Conservation (phyloP, 2,329 filamentous ascomycete species). For the Alternaria hordeiaustralica region DNA sequence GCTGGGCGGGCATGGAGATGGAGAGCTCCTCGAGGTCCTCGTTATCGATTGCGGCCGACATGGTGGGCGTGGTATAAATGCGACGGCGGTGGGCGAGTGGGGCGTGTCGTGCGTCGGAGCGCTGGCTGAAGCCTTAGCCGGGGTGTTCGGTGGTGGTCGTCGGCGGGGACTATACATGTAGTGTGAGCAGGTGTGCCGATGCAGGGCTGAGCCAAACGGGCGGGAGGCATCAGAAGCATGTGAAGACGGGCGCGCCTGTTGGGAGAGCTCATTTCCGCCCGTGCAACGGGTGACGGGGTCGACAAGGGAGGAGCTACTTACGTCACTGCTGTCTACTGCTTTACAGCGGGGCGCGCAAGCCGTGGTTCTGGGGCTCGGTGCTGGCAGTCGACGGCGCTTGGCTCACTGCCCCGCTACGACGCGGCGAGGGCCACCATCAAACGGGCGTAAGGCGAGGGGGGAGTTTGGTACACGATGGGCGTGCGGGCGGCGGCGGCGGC, state of each 20-base stretch:
- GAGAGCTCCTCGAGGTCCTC: constrained; percentile 72
- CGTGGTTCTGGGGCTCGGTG: constrained; percentile 11
- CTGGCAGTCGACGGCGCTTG: constrained; percentile 10
- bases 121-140: constrained; percentile 2
- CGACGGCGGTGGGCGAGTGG: neutral
- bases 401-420: constrained; percentile 24
- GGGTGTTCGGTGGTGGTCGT: constrained; percentile 1
- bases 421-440: constrained; percentile 19
- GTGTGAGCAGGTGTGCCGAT: constrained; percentile 14
- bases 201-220: constrained; percentile 6
- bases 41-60: constrained; percentile 68
- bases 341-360: constrained; percentile 15
- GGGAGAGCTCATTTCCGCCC: neutral
- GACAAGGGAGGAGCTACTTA: constrained; percentile 3
- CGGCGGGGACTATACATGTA: constrained; percentile 4
- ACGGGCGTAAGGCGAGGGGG: neutral
- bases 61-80: constrained; percentile 22
- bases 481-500: neutral
- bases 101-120: constrained; percentile 1
- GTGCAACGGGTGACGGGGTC: neutral
- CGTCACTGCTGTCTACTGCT: constrained; percentile 11
- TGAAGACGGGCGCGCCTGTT: constrained; percentile 1
- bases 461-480: neutral
- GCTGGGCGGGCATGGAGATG: constrained; percentile 73
- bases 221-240: constrained; percentile 2